Evolutionary conservation across 2,329 filamentous ascomycete genomes (phyloP).

Genomic region (Ophiocordyceps australis): DNA sequence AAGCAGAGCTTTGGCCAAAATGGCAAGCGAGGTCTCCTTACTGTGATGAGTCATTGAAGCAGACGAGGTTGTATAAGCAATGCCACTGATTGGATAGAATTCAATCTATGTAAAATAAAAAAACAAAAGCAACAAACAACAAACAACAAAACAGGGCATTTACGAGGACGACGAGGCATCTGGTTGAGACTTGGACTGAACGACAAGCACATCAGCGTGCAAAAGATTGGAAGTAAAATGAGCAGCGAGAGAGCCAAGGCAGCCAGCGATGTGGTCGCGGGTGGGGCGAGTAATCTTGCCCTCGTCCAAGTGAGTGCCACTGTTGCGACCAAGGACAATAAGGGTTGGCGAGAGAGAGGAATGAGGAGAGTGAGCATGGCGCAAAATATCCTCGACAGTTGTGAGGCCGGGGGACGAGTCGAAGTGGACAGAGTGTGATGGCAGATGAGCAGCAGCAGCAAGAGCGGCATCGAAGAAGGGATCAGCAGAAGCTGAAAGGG

Average conservation of each 20-base stretch:
- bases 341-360: constrained; percentile 4
- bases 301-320: constrained; percentile 4
- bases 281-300: constrained; percentile 5
- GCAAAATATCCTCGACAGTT: constrained; percentile 8
- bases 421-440: constrained; percentile 6
- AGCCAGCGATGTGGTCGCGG: constrained; percentile 6
- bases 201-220: constrained; percentile 9
- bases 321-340: constrained; percentile 8
- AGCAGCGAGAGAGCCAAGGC: constrained; percentile 7
- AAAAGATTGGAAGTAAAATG: constrained; percentile 7
- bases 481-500: background rate
- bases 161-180: background rate
- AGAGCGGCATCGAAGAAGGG: constrained; percentile 3
- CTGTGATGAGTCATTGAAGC: no score
- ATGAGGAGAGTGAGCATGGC: constrained; percentile 6
- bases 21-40: no score
- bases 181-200: constrained; percentile 10
- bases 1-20: no score
- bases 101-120: background rate
- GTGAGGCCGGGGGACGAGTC: constrained; percentile 3
- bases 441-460: constrained; percentile 2
- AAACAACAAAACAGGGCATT: background rate
- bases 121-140: background rate
- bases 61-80: no score
- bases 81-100: no score